Percentiles rank a stretch among this genome's conserved stretches.
phyloP scores from a whole-genome alignment of 306 rosid species.

The Lotus japonicus region DNA sequence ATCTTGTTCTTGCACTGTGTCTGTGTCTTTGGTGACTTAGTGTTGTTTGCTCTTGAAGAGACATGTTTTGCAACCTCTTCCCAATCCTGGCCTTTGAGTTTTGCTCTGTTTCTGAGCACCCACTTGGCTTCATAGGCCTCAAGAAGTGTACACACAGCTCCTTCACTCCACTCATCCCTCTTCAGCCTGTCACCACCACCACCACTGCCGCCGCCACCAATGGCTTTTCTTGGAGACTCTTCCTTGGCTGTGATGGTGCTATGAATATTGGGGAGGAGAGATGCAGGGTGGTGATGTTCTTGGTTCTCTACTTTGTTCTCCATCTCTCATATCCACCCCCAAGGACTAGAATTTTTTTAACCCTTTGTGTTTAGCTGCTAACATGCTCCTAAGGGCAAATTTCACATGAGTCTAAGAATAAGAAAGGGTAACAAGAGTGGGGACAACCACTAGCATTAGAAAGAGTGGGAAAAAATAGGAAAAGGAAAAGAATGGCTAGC shows the following conservation, averaged over 20 bases:
- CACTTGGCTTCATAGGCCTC: slow-evolving; percentile 85
- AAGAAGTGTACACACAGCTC: slow-evolving; percentile 79
- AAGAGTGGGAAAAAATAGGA: slow-evolving; percentile 2
- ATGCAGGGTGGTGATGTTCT: slow-evolving; percentile 31
- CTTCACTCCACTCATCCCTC: slow-evolving; percentile 99
- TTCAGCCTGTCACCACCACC: slow-evolving; percentile 49
- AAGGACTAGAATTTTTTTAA: slow-evolving; percentile 25
- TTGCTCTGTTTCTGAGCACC: slow-evolving; percentile 83
- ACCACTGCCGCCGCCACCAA: neutral
- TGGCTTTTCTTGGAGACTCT: slow-evolving; percentile 50
- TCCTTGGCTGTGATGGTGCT: slow-evolving; percentile 17
- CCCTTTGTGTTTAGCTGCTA: slow-evolving; percentile 54
- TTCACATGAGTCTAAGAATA: slow-evolving; percentile 18
- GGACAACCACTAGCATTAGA: slow-evolving; percentile 66
- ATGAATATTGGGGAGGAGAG: slow-evolving; percentile 44
- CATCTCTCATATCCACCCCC: slow-evolving; percentile 42
- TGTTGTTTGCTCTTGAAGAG: slow-evolving; percentile 52
- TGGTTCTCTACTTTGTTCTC: slow-evolving; percentile 53
- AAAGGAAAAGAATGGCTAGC: slow-evolving; percentile 21
- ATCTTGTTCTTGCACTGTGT: slow-evolving; percentile 99
- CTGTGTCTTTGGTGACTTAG: slow-evolving; percentile 74
- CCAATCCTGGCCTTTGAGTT: slow-evolving; percentile 95
- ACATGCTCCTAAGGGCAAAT: slow-evolving; percentile 32
- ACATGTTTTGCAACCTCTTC: slow-evolving; percentile 78
- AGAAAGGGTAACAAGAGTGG: slow-evolving; percentile 20